Base-by-base conservation (phyloP, 495 filamentous ascomycete genomes). In the Immersiella caudata region DNA sequence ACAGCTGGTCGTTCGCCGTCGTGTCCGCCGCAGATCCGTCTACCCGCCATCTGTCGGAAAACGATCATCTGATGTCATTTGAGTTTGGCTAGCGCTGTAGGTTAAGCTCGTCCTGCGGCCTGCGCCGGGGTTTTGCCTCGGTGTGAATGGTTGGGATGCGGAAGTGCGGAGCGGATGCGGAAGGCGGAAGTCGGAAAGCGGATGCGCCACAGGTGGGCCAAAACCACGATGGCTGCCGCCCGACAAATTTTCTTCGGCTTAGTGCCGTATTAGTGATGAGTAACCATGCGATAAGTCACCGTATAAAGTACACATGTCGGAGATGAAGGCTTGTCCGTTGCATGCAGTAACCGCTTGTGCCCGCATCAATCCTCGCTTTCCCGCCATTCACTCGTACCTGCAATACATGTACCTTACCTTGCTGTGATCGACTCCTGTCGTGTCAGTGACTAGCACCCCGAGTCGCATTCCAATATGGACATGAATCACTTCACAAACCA, bases 161-260 rank as follows among this genome's bases (percentile, higher is more conserved):
- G 35, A 50, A 33, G 29, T 8, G 22, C 61, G 65, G 66, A 63
- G 46, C 67, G 70, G 72, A 72, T 67, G 63, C 71, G 69, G 71
- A 68, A 55, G 14, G 29, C 68, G 68, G 70, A 72, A 68, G 33
- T 36, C 72, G 72, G 70, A 70, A 66, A 35, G 52, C 20, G 33
- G 61, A 59, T 33, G 26, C 56, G 26, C 27, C 26, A 59, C 33
- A 4, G 7, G 29, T 7, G 18, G 57, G 20, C 57, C 40, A 46
- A 46, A 12, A 18, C 40, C 9, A 18, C 40, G 2, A n/a, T 46
- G 40, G 40, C 40, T 2, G 40, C 2, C 40, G 11, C 2, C 40
- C 40, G 40, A 14, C 40, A 46, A 46, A 46, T 46, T 46, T 46
- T 46, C 40, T 46, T 46, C 40, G 40, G 40, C 40, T 12, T 12